These are phyloP conservation scores for Claviceps sp. DNA, from an alignment of 2,329 filamentous ascomycete genomes.

Conservation along the genomic window DNA sequence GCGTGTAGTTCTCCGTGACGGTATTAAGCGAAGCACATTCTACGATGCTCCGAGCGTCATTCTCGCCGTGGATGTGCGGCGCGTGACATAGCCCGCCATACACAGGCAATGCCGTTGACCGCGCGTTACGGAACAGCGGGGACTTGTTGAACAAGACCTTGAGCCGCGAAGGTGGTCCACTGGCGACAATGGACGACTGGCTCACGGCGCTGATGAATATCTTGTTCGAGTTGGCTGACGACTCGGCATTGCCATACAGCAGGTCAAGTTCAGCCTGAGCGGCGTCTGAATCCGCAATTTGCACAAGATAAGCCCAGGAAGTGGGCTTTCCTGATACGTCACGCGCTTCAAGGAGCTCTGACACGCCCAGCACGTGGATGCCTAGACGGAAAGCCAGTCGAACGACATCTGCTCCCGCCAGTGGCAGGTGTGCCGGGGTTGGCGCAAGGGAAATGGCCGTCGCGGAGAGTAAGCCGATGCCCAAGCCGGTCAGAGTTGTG, in stretches of 20 bases:
- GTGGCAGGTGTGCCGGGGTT: slow-evolving; percentile 24
- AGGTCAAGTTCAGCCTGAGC: slow-evolving; percentile 26
- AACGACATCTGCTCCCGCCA: slow-evolving; percentile 27
- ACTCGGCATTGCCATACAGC: slow-evolving; percentile 11
- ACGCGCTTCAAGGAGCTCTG: slow-evolving; percentile 26
- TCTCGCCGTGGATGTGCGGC: slow-evolving; percentile 22
- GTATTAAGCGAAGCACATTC: slow-evolving; percentile 1
- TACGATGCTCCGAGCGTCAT: slow-evolving; percentile 17
- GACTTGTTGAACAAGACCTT: slow-evolving; percentile 16
- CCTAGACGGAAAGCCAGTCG: slow-evolving; percentile 33
- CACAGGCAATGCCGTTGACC: slow-evolving; percentile 21
- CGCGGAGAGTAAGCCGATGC: slow-evolving; percentile 30
- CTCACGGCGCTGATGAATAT: slow-evolving; percentile 27
- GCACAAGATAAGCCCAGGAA: slow-evolving; percentile 29
- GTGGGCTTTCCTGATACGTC: slow-evolving; percentile 13
- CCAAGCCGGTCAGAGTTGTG: slow-evolving; percentile 23
- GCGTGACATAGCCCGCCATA: slow-evolving; percentile 27
- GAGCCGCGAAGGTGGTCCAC: slow-evolving; percentile 19
- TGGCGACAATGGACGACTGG: slow-evolving; percentile 22
- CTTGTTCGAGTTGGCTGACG: slow-evolving; percentile 16
- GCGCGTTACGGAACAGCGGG: slow-evolving; percentile 13
- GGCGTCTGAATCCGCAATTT: slow-evolving; percentile 16
- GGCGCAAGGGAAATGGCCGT: slow-evolving; percentile 28
- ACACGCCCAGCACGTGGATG: slow-evolving; percentile 27
- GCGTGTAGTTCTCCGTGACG: neutral